These are phyloP conservation scores for Lactifluus piperatus DNA, from an alignment of 768 basidiomycete species.

Conservation along the genomic window DNA sequence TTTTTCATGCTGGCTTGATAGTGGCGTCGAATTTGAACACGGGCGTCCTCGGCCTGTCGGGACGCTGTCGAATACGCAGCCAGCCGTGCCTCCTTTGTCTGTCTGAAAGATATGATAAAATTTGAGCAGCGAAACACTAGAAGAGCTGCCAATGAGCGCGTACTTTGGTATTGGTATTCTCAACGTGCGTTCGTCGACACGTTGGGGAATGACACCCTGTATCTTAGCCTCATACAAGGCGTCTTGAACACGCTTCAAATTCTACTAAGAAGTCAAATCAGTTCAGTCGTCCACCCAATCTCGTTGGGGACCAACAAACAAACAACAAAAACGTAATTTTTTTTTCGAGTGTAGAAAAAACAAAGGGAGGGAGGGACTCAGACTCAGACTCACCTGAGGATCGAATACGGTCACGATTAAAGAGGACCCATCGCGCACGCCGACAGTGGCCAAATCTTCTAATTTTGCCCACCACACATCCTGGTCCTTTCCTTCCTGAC, in stretches of 20 bases:
- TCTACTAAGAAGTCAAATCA: slow-evolving; percentile 53
- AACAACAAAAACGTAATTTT: background rate
- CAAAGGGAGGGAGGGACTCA: background rate
- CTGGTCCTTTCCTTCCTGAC: slow-evolving; percentile 22
- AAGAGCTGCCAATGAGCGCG: background rate
- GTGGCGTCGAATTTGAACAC: slow-evolving; percentile 66
- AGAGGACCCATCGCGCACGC: slow-evolving; percentile 67
- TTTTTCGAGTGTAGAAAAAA: background rate
- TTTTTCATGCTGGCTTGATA: slow-evolving; percentile 59
- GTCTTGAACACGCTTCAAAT: slow-evolving; percentile 63
- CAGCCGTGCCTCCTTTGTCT: slow-evolving; percentile 64
- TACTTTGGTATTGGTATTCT: slow-evolving; percentile 78
- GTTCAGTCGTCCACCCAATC: background rate
- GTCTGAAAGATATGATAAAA: slow-evolving; percentile 33
- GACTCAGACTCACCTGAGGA: slow-evolving; percentile 47
- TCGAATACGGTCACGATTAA: slow-evolving; percentile 72
- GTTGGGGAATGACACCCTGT: slow-evolving; percentile 64
- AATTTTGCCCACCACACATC: slow-evolving; percentile 26
- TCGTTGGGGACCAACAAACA: background rate
- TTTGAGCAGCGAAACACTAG: background rate
- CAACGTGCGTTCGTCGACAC: slow-evolving; percentile 59
- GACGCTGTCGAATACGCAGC: slow-evolving; percentile 46
- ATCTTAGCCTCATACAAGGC: slow-evolving; percentile 70
- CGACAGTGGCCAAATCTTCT: slow-evolving; percentile 72
- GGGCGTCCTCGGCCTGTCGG: slow-evolving; percentile 65